Conservation (phyloP, 257 asterid genomes). For the Solanum phureja region DNA sequence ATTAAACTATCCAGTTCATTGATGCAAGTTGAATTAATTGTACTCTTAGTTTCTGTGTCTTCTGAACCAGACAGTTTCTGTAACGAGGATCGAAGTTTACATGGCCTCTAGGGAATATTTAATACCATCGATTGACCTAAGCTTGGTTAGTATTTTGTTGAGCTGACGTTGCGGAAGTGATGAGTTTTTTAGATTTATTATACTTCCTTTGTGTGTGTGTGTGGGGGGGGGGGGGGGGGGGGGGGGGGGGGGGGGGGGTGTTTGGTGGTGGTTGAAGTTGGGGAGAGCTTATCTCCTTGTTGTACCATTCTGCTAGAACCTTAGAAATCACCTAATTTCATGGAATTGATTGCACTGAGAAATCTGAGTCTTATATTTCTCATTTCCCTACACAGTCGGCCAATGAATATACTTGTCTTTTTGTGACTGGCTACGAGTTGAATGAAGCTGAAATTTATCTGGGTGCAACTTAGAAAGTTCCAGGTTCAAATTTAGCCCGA, state of each 20-base stretch:
- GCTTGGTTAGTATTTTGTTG: background rate
- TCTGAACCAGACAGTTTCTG: too few relatives aligned
- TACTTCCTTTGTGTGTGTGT: background rate
- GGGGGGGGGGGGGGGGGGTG: background rate
- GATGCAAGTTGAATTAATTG: background rate
- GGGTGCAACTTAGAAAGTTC: background rate
- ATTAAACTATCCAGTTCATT: background rate
- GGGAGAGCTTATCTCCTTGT: background rate
- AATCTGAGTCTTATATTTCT: background rate
- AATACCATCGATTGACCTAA: background rate
- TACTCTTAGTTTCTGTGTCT: background rate
- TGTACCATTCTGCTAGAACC: background rate
- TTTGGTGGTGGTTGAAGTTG: background rate
- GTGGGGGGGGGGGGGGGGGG: too few relatives aligned
- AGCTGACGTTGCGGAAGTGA: background rate
- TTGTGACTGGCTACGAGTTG: background rate
- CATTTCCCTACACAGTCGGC: background rate
- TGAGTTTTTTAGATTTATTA: background rate
- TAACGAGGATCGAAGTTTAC: background rate
- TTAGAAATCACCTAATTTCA: background rate
- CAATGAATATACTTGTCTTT: background rate
- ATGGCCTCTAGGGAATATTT: background rate
- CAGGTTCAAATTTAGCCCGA: background rate
- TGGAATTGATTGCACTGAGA: background rate
- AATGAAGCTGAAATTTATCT: background rate